phyloP scores from a whole-genome alignment of 2,329 filamentous ascomycete genomes.

The Cladosporium phlei region DNA sequence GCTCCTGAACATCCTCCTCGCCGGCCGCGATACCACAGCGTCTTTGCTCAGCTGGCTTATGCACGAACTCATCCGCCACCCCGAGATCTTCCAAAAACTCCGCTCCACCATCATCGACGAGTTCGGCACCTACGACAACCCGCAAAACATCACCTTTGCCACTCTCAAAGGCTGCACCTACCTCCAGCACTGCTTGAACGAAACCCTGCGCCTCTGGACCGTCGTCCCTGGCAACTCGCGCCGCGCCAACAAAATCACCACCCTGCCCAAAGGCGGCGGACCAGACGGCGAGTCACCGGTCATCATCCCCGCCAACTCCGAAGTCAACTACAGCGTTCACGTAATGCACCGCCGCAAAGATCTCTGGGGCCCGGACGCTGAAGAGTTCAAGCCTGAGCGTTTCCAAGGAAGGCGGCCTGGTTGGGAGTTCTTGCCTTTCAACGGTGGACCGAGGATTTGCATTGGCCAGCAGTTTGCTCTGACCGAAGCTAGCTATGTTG shows the following conservation, averaged over 20 bases:
- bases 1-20: constrained; percentile 61
- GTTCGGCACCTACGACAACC: constrained; percentile 44
- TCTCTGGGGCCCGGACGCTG: constrained; percentile 37
- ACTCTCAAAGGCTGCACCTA: constrained; percentile 71
- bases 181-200: constrained; percentile 46
- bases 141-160: constrained; percentile 44
- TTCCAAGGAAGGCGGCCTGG: constrained; percentile 27
- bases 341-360: constrained; percentile 36
- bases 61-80: constrained; percentile 50
- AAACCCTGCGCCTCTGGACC: constrained; percentile 65
- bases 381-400: constrained; percentile 35
- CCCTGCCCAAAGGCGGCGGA: constrained; percentile 61
- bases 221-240: constrained; percentile 75
- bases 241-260: constrained; percentile 65
- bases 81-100: constrained; percentile 45
- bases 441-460: constrained; percentile 58
- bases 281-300: constrained; percentile 53
- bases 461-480: constrained; percentile 75
- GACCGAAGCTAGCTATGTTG: constrained; percentile 30
- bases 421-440: constrained; percentile 35
- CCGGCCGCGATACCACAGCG: constrained; percentile 57
- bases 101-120: constrained; percentile 46
- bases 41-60: constrained; percentile 50
- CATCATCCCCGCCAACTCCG: constrained; percentile 29
- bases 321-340: constrained; percentile 31